These are phyloP conservation scores for Salvia miltiorrhiza DNA, from an alignment of 257 asterid species.

Conservation along the genomic window DNA sequence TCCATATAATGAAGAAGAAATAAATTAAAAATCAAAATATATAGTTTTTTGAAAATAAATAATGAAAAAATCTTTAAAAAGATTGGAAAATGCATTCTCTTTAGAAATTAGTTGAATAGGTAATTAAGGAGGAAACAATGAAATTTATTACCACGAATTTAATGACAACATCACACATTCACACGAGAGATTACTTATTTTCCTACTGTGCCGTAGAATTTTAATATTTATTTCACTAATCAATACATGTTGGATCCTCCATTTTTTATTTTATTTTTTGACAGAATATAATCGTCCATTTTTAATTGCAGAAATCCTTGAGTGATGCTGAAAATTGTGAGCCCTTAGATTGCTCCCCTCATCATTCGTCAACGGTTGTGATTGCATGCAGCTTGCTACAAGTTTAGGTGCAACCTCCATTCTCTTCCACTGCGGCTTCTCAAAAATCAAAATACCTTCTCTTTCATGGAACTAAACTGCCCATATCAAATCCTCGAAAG, in stretches of 20 bases:
- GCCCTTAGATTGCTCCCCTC: slow-evolving; percentile 45
- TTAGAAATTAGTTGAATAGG: no score
- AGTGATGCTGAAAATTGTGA: slow-evolving; percentile 11
- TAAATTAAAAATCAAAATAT: background rate
- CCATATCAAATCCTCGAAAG: slow-evolving; percentile 18
- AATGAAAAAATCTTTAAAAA: background rate
- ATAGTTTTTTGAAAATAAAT: background rate
- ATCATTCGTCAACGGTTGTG: slow-evolving; percentile 34
- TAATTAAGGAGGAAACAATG: slow-evolving; percentile 7
- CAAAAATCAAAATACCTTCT: slow-evolving; percentile 7
- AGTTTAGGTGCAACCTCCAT: slow-evolving; percentile 20
- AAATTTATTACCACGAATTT: slow-evolving; percentile 24
- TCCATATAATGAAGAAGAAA: no score
- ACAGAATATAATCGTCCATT: no score
- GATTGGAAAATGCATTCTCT: slow-evolving; percentile 24
- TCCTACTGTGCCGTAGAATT: background rate
- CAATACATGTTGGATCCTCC: background rate
- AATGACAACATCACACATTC: slow-evolving; percentile 32
- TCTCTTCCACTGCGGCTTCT: slow-evolving; percentile 17
- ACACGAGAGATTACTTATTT: background rate
- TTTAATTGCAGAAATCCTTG: slow-evolving; percentile 32
- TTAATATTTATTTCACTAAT: background rate
- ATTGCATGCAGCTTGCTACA: slow-evolving; percentile 36
- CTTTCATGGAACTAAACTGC: slow-evolving; percentile 34
- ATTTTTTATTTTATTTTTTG: no score